Evolutionary conservation across 2,329 filamentous ascomycete genomes (phyloP), one percentile per base, ranked within the genome.

Genomic region (Aspergillus novofumigatus): DNA sequence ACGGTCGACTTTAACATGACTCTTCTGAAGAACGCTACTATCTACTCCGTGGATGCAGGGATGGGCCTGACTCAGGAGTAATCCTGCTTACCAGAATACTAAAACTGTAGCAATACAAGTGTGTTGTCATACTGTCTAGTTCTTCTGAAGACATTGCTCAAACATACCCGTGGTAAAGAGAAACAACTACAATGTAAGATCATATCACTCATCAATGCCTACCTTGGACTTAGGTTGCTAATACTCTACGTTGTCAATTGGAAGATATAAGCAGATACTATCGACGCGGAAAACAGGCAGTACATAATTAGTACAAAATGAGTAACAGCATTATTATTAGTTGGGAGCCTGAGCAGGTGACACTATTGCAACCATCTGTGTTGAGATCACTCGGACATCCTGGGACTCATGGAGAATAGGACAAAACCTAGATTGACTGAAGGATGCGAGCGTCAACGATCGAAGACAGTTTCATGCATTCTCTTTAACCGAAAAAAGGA

Each of bases 391-490:
- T 44, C 21, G 8, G 41, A 44, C 41, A 44, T 23, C 42, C n/a
- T 45, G 42, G 5, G 17, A 23, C n/a, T 45, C 42, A 23, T 23
- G 42, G 42, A 47, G 10, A 23, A 14, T 25, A 47, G 20, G 44
- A 14, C 1, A 14, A 10, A 7, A 7, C 44, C 11, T 47, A 26
- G 14, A 14, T 14, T 23, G 44, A 47, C 21, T 23, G 44, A n/a
- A 14, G 20, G 44, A 47, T 47, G 44, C 11, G 20, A 23, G 21
- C 11, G 9, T 47, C 52, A 56, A 63, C 42, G 55, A 55, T 53
- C 49, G 59, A 61, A 59, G 53, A 62, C 58, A 65, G 56, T 67
- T 63, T 58, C 67, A 70, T 71, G 66, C 65, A 71, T 72, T 70
- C 69, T 67, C 67, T 72, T 64, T 66, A 67, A 65, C 63, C 61